A percentile compares a stretch with the other conserved stretches of the same genome.
Evolutionary conservation across 257 asterid species (phyloP).

Genomic region (Primulina tabacum): DNA sequence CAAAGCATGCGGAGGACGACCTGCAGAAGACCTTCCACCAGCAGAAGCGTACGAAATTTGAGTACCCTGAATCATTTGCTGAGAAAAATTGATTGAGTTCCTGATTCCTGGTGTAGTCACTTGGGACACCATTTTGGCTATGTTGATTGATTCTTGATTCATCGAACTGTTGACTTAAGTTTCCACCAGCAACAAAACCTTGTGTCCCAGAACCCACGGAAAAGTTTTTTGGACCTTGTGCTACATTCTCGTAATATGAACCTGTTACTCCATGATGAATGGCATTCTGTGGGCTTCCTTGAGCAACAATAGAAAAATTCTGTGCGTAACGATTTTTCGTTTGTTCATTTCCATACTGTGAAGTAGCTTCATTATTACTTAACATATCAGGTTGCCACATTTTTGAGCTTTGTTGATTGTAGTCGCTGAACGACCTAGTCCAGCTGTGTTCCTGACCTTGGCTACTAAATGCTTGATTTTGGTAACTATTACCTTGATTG

Average conservation of each 20-base stretch:
- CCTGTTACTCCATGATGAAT: conserved; percentile 36
- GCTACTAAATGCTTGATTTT: conserved; percentile 35
- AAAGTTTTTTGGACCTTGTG: conserved; percentile 37
- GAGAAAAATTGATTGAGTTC: conserved; percentile 46
- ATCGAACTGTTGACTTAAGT: conserved; percentile 41
- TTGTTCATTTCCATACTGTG: conserved; percentile 44
- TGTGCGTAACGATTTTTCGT: conserved; percentile 37
- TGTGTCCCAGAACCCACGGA: conserved; percentile 37
- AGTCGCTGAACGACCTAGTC: conserved; percentile 41
- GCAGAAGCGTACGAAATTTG: conserved; percentile 53
- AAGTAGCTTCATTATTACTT: conserved; percentile 30
- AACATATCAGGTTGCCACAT: conserved; percentile 47
- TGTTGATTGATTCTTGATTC: conserved; percentile 49
- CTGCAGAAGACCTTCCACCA: conserved; percentile 77
- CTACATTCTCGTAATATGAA: conserved; percentile 37
- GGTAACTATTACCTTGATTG: conserved; percentile 34
- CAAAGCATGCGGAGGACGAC: conserved; percentile 94
- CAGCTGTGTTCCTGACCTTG: conserved; percentile 47
- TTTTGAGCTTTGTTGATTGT: conserved; percentile 40
- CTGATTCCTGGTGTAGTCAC: conserved; percentile 45
- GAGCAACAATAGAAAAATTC: conserved; percentile 33
- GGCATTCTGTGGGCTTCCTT: conserved; percentile 39
- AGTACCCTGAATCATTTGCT: conserved; percentile 49
- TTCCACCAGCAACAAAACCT: conserved; percentile 39
- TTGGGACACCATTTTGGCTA: conserved; percentile 42